These are phyloP conservation scores for Candida railenensis DNA, from an alignment of 805 yeast species.

Conservation along the genomic window DNA sequence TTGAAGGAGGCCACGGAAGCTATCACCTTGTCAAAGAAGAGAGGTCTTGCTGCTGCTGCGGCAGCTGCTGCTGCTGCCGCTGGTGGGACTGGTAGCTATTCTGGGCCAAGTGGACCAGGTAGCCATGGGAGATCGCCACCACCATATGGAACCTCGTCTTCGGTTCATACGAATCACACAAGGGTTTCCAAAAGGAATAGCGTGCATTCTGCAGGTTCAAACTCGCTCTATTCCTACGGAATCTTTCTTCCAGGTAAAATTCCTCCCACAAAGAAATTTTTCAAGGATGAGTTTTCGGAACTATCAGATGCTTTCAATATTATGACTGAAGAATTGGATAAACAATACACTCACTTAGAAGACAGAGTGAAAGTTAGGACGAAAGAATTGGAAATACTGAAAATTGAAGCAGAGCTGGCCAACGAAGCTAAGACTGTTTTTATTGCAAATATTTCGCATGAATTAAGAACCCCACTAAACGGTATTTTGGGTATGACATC, in stretches of 20 bases:
- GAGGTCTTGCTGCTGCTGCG: conserved; percentile 3
- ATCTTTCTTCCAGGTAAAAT: conserved; percentile 39
- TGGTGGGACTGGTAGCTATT: conserved; percentile 7
- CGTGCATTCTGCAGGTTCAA: conserved; percentile 28
- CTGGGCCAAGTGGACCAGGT: conserved; percentile 12
- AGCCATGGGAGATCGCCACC: conserved; percentile 6
- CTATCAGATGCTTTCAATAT: conserved; percentile 85
- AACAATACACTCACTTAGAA: conserved; percentile 81
- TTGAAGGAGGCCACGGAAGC: conserved; percentile 82
- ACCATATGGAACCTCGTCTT: conserved; percentile 2
- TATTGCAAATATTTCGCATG: conserved; percentile 91
- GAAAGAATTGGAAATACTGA: conserved; percentile 82
- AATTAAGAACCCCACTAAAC: conserved; percentile 90
- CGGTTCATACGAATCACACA: neutral
- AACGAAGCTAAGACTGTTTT: conserved; percentile 95
- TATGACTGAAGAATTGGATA: conserved; percentile 84
- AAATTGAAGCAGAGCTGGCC: conserved; percentile 88
- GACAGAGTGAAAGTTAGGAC: conserved; percentile 87
- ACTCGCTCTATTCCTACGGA: conserved; percentile 29
- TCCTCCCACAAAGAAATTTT: conserved; percentile 41
- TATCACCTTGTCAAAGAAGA: conserved; percentile 46
- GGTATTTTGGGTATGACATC: conserved; percentile 97
- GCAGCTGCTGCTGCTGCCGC: neutral
- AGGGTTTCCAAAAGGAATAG: conserved; percentile 15
- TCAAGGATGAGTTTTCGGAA: conserved; percentile 84